phyloP scores from a whole-genome alignment of 164 flowering plant genomes.

The Hamamelis virginiana region DNA sequence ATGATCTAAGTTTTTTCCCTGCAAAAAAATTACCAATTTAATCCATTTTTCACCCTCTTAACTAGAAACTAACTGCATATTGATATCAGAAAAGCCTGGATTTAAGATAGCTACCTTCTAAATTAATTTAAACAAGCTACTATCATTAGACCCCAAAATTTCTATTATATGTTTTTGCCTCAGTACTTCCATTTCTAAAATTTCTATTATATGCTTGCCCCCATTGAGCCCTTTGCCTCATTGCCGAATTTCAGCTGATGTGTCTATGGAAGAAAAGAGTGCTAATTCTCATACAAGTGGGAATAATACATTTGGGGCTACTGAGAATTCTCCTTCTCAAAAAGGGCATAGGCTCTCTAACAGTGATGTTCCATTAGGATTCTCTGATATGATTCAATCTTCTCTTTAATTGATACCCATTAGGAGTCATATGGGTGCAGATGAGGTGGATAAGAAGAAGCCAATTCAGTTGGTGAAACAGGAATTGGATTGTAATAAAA shows the following conservation, averaged over 20 bases:
- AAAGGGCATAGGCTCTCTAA: conserved; percentile 20
- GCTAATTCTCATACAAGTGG: conserved; percentile 2
- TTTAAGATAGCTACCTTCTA: too few relatives aligned
- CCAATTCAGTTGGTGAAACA: conserved; percentile 8
- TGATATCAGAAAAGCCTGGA: too few relatives aligned
- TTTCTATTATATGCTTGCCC: too few relatives aligned
- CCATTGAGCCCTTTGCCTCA: conserved; percentile 16
- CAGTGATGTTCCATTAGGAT: conserved; percentile 22
- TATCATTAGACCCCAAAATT: too few relatives aligned
- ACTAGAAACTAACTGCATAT: too few relatives aligned
- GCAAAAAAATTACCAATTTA: too few relatives aligned
- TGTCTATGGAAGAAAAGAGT: conserved; percentile 13
- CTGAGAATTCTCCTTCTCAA: conserved; percentile 19
- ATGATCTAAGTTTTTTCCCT: too few relatives aligned
- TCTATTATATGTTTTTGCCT: too few relatives aligned
- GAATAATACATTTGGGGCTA: neutral
- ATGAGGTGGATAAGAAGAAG: neutral
- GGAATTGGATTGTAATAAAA: neutral
- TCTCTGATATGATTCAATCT: conserved; percentile 13
- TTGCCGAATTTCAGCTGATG: conserved; percentile 3
- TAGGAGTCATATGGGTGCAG: neutral
- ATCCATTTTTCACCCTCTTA: too few relatives aligned
- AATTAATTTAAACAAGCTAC: too few relatives aligned
- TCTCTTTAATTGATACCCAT: conserved; percentile 13
- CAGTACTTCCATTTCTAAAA: too few relatives aligned